Evolutionary conservation across 768 basidiomycete genomes (phyloP), one percentile per base, ranked within the genome.

Genomic region (Mycena epipterygia): DNA sequence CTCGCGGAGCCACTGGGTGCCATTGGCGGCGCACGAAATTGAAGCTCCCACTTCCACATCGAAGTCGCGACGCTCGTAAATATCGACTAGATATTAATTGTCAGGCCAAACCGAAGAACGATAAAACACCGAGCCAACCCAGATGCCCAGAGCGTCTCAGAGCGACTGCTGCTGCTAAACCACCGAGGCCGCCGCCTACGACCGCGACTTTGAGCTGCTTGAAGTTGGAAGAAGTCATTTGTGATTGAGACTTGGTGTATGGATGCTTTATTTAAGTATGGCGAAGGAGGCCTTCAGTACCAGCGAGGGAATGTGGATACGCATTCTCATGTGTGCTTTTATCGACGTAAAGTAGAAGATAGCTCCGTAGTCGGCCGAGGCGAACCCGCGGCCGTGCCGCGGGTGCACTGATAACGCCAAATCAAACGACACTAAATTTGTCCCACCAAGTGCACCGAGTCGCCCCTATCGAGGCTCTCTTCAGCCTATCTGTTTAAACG

Each of bases 11-110:
- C 79, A 80, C 57, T 80, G 77, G 23, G 79, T 79, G 16, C 80
- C 80, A 63, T 80, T 80, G 44, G 79, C 79, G 13, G 80, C 80
- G 64, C 79, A 81, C 29, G 79, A 80, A 68, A 80, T 80, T 25
- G 79, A 79, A 5, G 79, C 80, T 23, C 79, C 80, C 53, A 81
- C 79, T 69, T 81, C 80, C 0, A 79, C 79, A 49, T 78, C 67
- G 71, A 81, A 78, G 53, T 74, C 75, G 25, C 79, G 75, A 9
- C 79, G 73, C 67, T 81, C 79, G 48, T 76, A 80, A 16, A 79
- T 74, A 29, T 76, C 72, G 32, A 81, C 80, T 73, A 29, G 16
- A 51, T 35, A n/a, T 23, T n/a, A n/a, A n/a, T 9, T 17, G n/a
- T 53, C 37, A 52, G 29, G 32, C n/a, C 27, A n/a, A 33, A 51